A percentile compares a stretch with the other conserved stretches of the same genome.
Evolutionary conservation across 2,329 filamentous ascomycete genomes (phyloP).

Genomic region (Cercospora sojina): DNA sequence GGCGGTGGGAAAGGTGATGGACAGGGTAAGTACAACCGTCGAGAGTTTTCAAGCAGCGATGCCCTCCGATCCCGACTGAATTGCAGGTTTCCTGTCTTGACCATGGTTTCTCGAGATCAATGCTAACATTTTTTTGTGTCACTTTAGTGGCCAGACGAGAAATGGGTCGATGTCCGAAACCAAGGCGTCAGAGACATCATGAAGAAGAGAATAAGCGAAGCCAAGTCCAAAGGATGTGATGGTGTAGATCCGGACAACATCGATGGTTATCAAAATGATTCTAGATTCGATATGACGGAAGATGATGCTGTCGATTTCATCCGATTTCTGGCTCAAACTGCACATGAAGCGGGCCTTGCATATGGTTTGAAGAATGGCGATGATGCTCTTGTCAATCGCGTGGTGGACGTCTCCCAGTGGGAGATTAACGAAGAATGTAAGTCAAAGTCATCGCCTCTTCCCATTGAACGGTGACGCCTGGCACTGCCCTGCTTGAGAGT

Average conservation of each 20-base stretch:
- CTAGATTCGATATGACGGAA: slow-evolving; percentile 57
- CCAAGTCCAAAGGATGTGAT: slow-evolving; percentile 46
- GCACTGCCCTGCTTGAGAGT: background rate
- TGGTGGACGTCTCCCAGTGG: slow-evolving; percentile 59
- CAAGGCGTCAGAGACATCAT: slow-evolving; percentile 63
- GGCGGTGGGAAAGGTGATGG: slow-evolving; percentile 60
- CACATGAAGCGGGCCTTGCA: slow-evolving; percentile 56
- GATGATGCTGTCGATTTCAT: slow-evolving; percentile 60
- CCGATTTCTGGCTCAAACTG: slow-evolving; percentile 58
- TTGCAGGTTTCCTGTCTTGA: too few relatives aligned
- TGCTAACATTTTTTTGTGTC: background rate
- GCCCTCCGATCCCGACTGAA: too few relatives aligned
- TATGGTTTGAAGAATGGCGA: slow-evolving; percentile 69
- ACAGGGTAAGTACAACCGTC: slow-evolving; percentile 41
- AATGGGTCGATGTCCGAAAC: slow-evolving; percentile 63
- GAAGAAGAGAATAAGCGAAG: slow-evolving; percentile 58
- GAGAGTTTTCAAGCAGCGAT: too few relatives aligned
- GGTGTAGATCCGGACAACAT: slow-evolving; percentile 41
- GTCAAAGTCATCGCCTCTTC: background rate
- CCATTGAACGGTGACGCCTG: background rate
- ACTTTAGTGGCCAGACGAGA: slow-evolving; percentile 61
- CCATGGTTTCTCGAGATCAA: too few relatives aligned
- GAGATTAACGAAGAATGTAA: slow-evolving; percentile 12
- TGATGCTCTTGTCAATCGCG: slow-evolving; percentile 54
- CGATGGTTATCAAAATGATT: slow-evolving; percentile 26